Base-by-base conservation (phyloP, 148 eudicot species). In the Dianthus caryophyllus region DNA sequence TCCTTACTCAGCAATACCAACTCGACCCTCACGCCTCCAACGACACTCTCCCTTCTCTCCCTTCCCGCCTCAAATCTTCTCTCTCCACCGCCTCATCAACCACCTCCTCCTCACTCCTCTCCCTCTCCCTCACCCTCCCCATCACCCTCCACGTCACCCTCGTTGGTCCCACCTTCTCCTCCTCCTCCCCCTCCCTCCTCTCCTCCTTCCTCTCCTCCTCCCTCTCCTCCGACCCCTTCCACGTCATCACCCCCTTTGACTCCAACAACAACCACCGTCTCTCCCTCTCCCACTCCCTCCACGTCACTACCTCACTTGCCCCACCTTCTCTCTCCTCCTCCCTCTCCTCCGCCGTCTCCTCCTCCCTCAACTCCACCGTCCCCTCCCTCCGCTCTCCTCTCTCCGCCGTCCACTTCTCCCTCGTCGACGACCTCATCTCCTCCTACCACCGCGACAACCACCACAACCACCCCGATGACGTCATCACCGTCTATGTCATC, bases 1-100 rank as follows among this genome's bases (percentile, higher is more conserved):
- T 83, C 80, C 79, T 88, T 16, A 65, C 78, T 60, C 85, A 84
- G 14, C 93, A 88, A 59, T 75, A 65, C 49, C 83, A 73, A 55
- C 50, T 67, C 8, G 96, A 92, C 76, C 98, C 98, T 0, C 80
- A 67, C 22, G 91, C 88, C 72, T 24, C 86, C 71, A 92, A 87
- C 82, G 98, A 93, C 78, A 66, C 96, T 61, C 84, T 87, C 79
- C 67, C 18, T 75, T 9, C 64, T 26, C 94, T 85, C 78, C 76
- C 89, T 13, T 44, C 89, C 67, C 66, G 74, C 62, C 81, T 85
- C 53, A 85, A 76, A 33, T 73, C 81, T 73, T 59, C 78, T 50
- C 80, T 65, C 67, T 53, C 76, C 50, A 41, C 70, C 17, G 4
- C 24, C 68, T 15, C 73, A 27, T 0, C 71, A 13, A 67, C 76